Base-by-base conservation (phyloP, 164 flowering plant genomes). In the Platanus orientalis region DNA sequence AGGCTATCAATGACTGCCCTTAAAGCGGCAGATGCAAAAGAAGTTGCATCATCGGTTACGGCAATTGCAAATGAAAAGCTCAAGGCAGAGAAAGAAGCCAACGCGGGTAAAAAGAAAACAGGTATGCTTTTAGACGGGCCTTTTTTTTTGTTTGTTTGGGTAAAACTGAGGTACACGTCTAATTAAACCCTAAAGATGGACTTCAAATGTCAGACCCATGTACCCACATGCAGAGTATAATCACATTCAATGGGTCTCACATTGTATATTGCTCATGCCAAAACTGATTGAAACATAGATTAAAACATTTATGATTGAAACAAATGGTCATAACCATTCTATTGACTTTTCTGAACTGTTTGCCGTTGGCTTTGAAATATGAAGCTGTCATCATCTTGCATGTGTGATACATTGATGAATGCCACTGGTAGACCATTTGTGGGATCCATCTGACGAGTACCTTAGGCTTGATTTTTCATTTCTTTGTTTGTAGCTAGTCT, bases 61-160 rank as follows among this genome's bases (percentile, higher is more conserved):
- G 93, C 98, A 30, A 84, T 91, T 74, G 95, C 96, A 39, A 94
- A 94, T 71, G 98, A 94, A 69, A 94, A 87, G 80, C 75, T 94
- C 21, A 94, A 94, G 74, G 90, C 88, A 19, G 97, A 91, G 76
- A 94, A 89, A 72, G 98, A 94, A 78, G 90, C 96, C 28, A 84
- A 76, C 64, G 87, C 89, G 49, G 87, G 96, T 47, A 94, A 89
- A 78, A 90, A 82, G 90, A 94, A 94, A 73, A 71, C 83, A 72
- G 94, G 98, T 93, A 63, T 28, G 61, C 7, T 20, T n/a, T 40
- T 45, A 21, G 19, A 42, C 49, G 29, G 42, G 14, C 44, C 30
- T 42, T 23, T 6, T 23, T 17, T 7, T 25, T 19, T 60, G 2
- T 25, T 19, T 29, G 5, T 17, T 61, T 9, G 12, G 11, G 5